These are phyloP conservation scores for Solanum bulbocastanum DNA, from an alignment of 257 asterid genomes.

Conservation along the genomic window DNA sequence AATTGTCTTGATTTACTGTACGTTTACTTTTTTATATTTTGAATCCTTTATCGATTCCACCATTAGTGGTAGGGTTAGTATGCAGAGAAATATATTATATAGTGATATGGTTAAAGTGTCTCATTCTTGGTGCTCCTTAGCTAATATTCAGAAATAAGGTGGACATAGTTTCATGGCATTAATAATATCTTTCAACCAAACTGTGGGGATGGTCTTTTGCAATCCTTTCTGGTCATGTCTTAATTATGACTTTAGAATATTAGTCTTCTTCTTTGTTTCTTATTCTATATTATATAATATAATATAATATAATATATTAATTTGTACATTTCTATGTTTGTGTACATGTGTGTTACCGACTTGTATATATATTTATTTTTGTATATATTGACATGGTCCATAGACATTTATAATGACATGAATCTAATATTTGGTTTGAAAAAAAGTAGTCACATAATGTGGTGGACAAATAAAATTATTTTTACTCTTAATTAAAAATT, in stretches of 20 bases:
- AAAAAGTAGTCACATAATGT: not conserved
- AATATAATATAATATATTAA: not conserved
- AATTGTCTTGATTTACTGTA: too few species aligned
- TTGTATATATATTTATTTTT: not conserved
- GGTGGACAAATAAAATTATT: too few species aligned
- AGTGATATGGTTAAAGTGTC: constrained; percentile 18
- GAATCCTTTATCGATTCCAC: not conserved
- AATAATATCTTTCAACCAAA: constrained; percentile 12
- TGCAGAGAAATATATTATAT: not conserved
- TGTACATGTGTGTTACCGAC: not conserved
- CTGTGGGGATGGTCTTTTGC: not conserved
- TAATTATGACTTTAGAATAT: constrained; percentile 18
- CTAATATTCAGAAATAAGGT: not conserved
- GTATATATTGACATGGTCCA: not conserved
- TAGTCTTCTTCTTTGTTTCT: not conserved
- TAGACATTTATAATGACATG: not conserved
- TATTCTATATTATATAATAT: not conserved
- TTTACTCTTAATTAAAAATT: too few species aligned
- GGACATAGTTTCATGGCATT: constrained; percentile 17
- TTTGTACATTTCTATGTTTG: not conserved
- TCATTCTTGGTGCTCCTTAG: constrained; percentile 2
- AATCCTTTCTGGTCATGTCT: constrained; percentile 13
- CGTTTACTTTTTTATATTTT: not conserved
- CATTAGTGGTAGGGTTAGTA: not conserved
- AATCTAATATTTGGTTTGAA: not conserved